Base-by-base conservation (phyloP, 1,139 yeast species). In the Kodamaea ohmeri region DNA sequence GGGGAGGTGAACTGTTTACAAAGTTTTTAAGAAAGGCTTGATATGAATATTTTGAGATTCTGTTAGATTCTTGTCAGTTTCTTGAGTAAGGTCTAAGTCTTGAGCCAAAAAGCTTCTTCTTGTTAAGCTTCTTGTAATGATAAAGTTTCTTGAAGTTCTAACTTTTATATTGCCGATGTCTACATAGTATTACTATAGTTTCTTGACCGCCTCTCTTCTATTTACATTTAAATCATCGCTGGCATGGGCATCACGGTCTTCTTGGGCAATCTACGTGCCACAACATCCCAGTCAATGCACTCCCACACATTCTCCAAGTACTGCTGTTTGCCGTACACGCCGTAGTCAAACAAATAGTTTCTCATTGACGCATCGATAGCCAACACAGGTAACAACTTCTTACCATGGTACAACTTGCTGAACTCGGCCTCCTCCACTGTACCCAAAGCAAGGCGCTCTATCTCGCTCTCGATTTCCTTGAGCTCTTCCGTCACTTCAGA, bases 311-410 rank as follows among this genome's bases (percentile, higher is more conserved):
- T 81, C 47, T 82, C 81, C 52, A 84, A 65, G 55, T 83, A 84
- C 42, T 63, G 56, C 44, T 68, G 73, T 58, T 84, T 84, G 39
- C 94, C 94, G 56, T 71, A 83, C 3, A 81, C 84, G 36, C 94
- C 94, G 51, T 83, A 84, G 58, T 84, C 92, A 44, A 75, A 61
- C 39, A 83, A 60, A 63, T 80, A 84, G 40, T 76, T 76, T 51
- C 82, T 77, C 52, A 85, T 83, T 25, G 86, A 79, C 7, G 79
- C 83, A 57, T 84, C 90, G 36, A 84, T 71, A 18, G 86, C 81
- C 41, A 84, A 63, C 27, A 83, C 60, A 2, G 94, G 92, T 38
- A 76, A 63, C 50, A 79, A 74, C 37, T 65, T 67, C 45, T 62
- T 66, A 47, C 67, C 71, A 18, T 60, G 56, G 49, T 48, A 68